phyloP scores from a whole-genome alignment of 345 rosid genomes.

The Dipteronia sinensis region DNA sequence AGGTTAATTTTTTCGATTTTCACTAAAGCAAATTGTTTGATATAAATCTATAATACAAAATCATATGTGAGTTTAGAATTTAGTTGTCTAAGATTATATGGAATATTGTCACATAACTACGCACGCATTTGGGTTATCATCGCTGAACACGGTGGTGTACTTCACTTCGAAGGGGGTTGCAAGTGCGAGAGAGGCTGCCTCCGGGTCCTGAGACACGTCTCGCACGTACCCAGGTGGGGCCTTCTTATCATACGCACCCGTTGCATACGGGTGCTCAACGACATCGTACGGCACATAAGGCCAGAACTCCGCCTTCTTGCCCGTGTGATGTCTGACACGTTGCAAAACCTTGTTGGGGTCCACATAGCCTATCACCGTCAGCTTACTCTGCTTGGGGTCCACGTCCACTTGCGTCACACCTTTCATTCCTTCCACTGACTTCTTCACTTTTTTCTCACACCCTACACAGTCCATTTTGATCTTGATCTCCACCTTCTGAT shows the following conservation, averaged over 20 bases:
- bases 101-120: constrained; percentile 38
- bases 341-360: constrained; percentile 56
- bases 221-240: constrained; percentile 65
- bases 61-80: no score
- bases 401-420: constrained; percentile 58
- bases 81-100: no score
- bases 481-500: constrained; percentile 68
- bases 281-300: constrained; percentile 56
- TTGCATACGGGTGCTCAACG: constrained; percentile 57
- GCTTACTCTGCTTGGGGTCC: constrained; percentile 52
- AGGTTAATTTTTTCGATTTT: no score
- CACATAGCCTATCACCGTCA: constrained; percentile 68
- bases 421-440: constrained; percentile 59
- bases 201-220: constrained; percentile 38
- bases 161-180: constrained; percentile 62
- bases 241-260: constrained; percentile 55
- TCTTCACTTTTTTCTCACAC: constrained; percentile 62
- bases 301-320: constrained; percentile 63
- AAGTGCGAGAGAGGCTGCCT: constrained; percentile 48
- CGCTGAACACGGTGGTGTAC: constrained; percentile 66
- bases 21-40: no score
- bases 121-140: constrained; percentile 61
- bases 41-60: no score
- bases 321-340: constrained; percentile 62
- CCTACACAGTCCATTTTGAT: constrained; percentile 72